Percentiles rank a stretch among this genome's conserved stretches.
These are phyloP conservation scores for Lachancea sp. DNA, from an alignment of 805 yeast species.

Conservation along the genomic window DNA sequence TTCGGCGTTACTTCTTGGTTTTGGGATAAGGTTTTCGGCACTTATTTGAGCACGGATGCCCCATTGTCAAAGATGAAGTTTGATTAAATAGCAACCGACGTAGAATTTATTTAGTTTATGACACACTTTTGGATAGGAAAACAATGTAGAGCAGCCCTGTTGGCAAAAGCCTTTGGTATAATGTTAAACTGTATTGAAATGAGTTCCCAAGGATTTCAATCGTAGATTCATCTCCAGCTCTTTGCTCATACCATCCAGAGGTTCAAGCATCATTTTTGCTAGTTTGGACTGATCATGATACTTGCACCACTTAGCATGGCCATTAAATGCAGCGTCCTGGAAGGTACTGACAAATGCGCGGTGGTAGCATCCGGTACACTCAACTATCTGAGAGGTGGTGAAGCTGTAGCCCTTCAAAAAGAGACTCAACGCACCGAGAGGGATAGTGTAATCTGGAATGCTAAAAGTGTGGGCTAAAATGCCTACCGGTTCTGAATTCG, in stretches of 20 bases:
- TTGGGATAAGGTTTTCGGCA: conserved; percentile 91
- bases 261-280: neutral
- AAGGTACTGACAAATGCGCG: conserved; percentile 11
- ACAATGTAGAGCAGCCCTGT: neutral
- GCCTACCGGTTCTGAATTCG: neutral
- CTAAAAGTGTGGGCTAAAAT: neutral
- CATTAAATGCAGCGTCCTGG: conserved; percentile 9
- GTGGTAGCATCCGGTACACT: conserved; percentile 17
- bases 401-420: conserved; percentile 16
- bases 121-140: neutral
- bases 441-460: neutral
- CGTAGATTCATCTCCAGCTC: neutral
- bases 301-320: conserved; percentile 22
- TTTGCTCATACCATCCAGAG: neutral
- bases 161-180: neutral
- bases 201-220: neutral
- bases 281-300: conserved; percentile 11
- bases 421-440: conserved; percentile 8
- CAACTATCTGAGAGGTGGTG: conserved; percentile 6
- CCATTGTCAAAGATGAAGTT: conserved; percentile 34
- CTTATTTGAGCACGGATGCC: conserved; percentile 49
- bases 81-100: conserved; percentile 15
- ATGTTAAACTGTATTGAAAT: neutral
- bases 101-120: neutral
- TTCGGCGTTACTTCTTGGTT: conserved; percentile 92